Base-by-base conservation (phyloP, 805 yeast species). In the Suhomyces faveliae region DNA sequence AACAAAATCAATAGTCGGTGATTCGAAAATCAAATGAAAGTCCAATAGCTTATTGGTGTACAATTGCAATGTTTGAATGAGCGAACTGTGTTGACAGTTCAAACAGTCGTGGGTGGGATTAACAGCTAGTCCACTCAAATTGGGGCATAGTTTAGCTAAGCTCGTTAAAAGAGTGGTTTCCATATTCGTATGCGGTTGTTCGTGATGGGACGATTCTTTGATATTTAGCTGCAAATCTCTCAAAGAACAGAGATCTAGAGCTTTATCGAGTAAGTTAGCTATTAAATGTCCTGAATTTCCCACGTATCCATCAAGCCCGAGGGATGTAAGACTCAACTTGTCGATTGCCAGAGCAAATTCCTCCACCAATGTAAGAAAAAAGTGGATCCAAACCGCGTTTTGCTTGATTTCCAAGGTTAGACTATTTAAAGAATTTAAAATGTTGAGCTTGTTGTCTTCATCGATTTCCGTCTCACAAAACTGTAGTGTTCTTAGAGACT, bases 221-320 rank as follows among this genome's bases (percentile, higher is more conserved):
- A 56, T 40, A 9, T 51, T 42, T 5, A 60, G 45, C 35, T 50
- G 53, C 6, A 64, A 51, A 6, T 47, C 43, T 6, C 12, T 38
- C 25, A 64, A 45, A 3, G 24, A 38, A 4, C 17, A 29, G 19
- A 63, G 55, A 6, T 57, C 57, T 2, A 61, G 46, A 0, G 55
- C 48, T 10, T 25, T 42, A 19, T 38, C 24, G 7, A 64, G 21
- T 10, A 54, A 11, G 1, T 25, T 20, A 5, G 51, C 49, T 3
- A 59, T 10, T 5, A 4, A 39, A 3, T 19, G 25, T 1, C 62
- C 64, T 1, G 47, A 33, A 21, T 51, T 48, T 4, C 53, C 53
- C 11, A 64, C 47, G 37, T 49, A 56, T 6, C 68, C 68, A 39
- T 64, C 67, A 2, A 65, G 44, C 2, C 52, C 56, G 11, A 63